These are phyloP conservation scores for Calycina marina DNA, from an alignment of 2,329 filamentous ascomycete species.

Conservation along the genomic window DNA sequence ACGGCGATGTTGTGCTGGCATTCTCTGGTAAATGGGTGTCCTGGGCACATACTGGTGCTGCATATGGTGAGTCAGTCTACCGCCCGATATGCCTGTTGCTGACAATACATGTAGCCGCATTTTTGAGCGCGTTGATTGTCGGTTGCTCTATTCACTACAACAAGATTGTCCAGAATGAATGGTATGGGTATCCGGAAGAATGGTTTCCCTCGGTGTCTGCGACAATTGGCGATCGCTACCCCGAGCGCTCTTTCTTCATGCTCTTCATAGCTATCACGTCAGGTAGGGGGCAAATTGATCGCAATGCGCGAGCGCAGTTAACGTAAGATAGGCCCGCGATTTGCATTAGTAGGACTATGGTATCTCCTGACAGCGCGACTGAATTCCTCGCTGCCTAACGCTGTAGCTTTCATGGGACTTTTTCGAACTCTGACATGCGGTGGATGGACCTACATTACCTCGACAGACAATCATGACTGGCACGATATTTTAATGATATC, in stretches of 20 bases:
- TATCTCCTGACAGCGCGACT: slow-evolving; percentile 75
- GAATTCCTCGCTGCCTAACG: slow-evolving; percentile 62
- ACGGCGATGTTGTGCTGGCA: slow-evolving; percentile 42
- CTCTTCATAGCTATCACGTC: slow-evolving; percentile 95
- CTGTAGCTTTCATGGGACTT: slow-evolving; percentile 65
- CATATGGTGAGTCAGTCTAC: slow-evolving; percentile 55
- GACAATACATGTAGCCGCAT: slow-evolving; percentile 44
- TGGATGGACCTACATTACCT: slow-evolving; percentile 97
- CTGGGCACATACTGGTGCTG: slow-evolving; percentile 70
- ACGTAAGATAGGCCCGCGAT: slow-evolving; percentile 57
- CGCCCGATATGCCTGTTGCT: slow-evolving; percentile 4
- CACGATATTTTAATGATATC: slow-evolving; percentile 99
- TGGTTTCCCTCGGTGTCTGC: slow-evolving; percentile 96
- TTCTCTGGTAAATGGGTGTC: slow-evolving; percentile 86
- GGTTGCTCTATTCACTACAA: slow-evolving; percentile 76
- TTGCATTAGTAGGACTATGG: slow-evolving; percentile 81
- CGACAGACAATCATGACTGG: slow-evolving; percentile 96
- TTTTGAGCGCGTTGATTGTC: slow-evolving; percentile 71
- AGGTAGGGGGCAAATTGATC: slow-evolving; percentile 32
- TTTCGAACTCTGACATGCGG: slow-evolving; percentile 88
- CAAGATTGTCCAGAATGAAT: slow-evolving; percentile 96
- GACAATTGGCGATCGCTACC: slow-evolving; percentile 94
- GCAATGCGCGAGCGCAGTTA: slow-evolving; percentile 5
- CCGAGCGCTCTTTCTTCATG: slow-evolving; percentile 93
- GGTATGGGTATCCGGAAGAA: slow-evolving; percentile 85